Percentiles rank a stretch among this genome's conserved stretches.
These are phyloP conservation scores for Populus trichocarpa DNA, from an alignment of 441 rosid species.

Conservation along the genomic window DNA sequence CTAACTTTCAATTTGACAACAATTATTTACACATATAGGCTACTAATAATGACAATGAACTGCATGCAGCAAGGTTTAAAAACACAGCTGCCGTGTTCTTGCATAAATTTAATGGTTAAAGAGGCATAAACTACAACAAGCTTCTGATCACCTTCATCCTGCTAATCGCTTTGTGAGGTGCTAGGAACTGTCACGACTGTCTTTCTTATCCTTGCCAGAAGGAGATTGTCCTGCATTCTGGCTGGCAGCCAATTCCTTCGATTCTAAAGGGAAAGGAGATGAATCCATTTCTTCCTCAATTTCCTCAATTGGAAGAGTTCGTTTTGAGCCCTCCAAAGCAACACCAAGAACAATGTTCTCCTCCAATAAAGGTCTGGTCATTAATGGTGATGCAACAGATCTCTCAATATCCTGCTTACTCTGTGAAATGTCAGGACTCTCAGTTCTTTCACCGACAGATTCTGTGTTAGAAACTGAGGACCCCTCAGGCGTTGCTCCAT, in stretches of 20 bases:
- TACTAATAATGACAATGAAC: neutral
- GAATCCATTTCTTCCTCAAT: conserved; percentile 61
- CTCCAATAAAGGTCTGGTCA: conserved; percentile 48
- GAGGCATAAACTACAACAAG: neutral
- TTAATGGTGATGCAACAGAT: conserved; percentile 21
- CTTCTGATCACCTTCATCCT: neutral
- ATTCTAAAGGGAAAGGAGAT: conserved; percentile 35
- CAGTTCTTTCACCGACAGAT: conserved; percentile 21
- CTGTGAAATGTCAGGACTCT: conserved; percentile 18
- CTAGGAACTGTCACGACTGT: conserved; percentile 32
- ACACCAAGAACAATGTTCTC: conserved; percentile 90
- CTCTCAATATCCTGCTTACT: conserved; percentile 47
- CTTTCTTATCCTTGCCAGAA: conserved; percentile 38
- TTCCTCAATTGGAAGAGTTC: conserved; percentile 85
- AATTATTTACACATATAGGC: conserved; percentile 22
- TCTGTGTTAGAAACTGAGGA: conserved; percentile 22
- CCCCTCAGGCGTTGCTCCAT: conserved; percentile 15
- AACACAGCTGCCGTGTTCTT: conserved; percentile 36
- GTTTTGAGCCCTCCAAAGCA: conserved; percentile 80
- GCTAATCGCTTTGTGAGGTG: conserved; percentile 20
- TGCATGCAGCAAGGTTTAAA: conserved; percentile 29
- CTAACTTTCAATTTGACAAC: neutral
- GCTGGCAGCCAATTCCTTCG: conserved; percentile 52
- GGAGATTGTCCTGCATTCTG: conserved; percentile 30
- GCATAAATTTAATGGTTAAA: neutral